A percentile compares a stretch with the other conserved stretches of the same genome.
Evolutionary conservation across 371 early-diverging fungal species (phyloP).

Genomic region (Cokeromyces recurvatus): DNA sequence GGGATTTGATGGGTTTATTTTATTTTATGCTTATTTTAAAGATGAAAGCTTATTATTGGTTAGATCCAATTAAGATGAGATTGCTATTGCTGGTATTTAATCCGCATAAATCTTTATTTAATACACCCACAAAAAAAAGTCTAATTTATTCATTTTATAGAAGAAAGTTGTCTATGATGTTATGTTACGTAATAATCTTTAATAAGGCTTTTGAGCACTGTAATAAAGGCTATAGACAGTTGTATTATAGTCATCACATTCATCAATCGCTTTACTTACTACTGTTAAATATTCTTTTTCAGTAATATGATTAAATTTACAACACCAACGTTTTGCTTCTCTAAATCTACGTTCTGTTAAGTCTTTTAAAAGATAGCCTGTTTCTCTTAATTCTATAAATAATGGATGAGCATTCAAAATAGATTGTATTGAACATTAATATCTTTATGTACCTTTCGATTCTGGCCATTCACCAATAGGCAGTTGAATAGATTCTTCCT

Average conservation of each 20-base stretch:
- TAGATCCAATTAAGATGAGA: too few species aligned
- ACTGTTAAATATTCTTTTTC: conserved; percentile 9
- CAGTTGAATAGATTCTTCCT: conserved; percentile 2
- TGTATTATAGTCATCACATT: conserved; percentile 10
- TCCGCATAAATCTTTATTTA: too few species aligned
- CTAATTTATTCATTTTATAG: too few species aligned
- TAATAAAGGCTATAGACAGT: conserved; percentile 3
- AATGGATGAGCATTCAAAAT: not conserved
- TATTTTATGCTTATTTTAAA: too few species aligned
- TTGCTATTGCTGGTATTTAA: too few species aligned
- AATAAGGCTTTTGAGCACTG: conserved; percentile 15
- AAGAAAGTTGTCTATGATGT: too few species aligned
- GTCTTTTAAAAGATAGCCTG: conserved; percentile 23
- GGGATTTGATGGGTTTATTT: too few species aligned
- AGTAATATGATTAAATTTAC: conserved; percentile 8
- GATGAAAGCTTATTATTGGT: too few species aligned
- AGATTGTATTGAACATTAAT: not conserved
- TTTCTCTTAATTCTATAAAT: conserved; percentile 16
- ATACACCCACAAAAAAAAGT: too few species aligned
- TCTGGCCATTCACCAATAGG: conserved; percentile 26
- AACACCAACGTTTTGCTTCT: conserved; percentile 15
- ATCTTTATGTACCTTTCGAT: conserved; percentile 6
- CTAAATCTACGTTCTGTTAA: conserved; percentile 12
- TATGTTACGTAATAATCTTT: too few species aligned
- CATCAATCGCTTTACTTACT: conserved; percentile 8